phyloP scores from a whole-genome alignment of 1,284 basidiomycete genomes.

The Sporisorium sorghi region DNA sequence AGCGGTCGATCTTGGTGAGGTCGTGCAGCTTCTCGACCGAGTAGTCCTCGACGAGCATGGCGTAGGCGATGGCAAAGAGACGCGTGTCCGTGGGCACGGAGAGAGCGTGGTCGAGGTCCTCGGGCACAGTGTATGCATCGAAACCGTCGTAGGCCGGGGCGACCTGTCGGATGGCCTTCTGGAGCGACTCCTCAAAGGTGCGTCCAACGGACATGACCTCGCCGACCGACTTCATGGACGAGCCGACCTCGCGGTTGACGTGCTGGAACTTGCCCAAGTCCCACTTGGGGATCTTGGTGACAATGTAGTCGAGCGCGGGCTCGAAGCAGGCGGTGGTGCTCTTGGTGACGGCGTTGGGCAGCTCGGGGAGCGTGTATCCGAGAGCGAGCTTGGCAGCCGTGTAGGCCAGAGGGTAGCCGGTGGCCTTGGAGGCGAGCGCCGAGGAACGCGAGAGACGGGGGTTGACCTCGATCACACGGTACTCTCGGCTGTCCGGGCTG shows the following conservation, averaged over 20 bases:
- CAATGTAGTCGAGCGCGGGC: slow-evolving; percentile 99
- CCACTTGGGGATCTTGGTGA: slow-evolving; percentile 99
- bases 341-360: slow-evolving; percentile 99
- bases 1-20: slow-evolving; percentile 94
- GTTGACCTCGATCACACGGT: slow-evolving; percentile 84
- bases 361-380: slow-evolving; percentile 95
- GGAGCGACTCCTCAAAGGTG: slow-evolving; percentile 97
- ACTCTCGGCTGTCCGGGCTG: slow-evolving; percentile 90
- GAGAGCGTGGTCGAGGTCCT: slow-evolving; percentile 85
- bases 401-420: slow-evolving; percentile 98
- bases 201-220: slow-evolving; percentile 99
- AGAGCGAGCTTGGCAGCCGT: slow-evolving; percentile 99
- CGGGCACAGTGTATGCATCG: slow-evolving; percentile 79
- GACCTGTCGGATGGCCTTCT: slow-evolving; percentile 97
- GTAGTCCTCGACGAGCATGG: slow-evolving; percentile 94
- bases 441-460: slow-evolving; percentile 69
- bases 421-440: slow-evolving; percentile 97
- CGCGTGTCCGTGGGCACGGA: slow-evolving; percentile 85
- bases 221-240: slow-evolving; percentile 98
- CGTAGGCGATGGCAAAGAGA: slow-evolving; percentile 95
- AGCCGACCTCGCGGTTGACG: slow-evolving; percentile 94
- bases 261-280: slow-evolving; percentile 97
- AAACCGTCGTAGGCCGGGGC: slow-evolving; percentile 83
- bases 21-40: slow-evolving; percentile 89
- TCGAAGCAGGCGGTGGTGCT: slow-evolving; percentile 99